These are phyloP conservation scores for Ustilago tritici DNA, from an alignment of 1,284 basidiomycete genomes.

Conservation along the genomic window DNA sequence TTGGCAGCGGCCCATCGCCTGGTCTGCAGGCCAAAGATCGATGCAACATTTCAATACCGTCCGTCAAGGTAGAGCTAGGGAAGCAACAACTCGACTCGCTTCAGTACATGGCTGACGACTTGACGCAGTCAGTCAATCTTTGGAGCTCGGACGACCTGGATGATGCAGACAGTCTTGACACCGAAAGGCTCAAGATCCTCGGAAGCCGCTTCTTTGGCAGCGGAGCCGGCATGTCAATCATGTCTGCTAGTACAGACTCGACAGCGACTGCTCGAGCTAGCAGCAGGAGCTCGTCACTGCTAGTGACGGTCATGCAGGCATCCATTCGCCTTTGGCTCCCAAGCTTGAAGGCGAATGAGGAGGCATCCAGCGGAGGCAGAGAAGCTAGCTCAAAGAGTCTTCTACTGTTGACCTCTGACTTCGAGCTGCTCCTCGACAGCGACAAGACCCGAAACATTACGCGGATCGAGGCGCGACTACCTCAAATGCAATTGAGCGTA, in stretches of 20 bases:
- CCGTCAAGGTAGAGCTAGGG: slow-evolving; percentile 35
- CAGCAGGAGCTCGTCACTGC: slow-evolving; percentile 30
- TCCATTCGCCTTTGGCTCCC: slow-evolving; percentile 42
- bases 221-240: slow-evolving; percentile 43
- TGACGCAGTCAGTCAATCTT: slow-evolving; percentile 43
- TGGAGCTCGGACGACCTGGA: slow-evolving; percentile 33
- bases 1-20: neutral
- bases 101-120: slow-evolving; percentile 59
- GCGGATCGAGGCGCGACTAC: slow-evolving; percentile 29
- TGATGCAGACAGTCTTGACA: slow-evolving; percentile 30
- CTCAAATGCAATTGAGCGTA: slow-evolving; percentile 28
- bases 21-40: slow-evolving; percentile 19
- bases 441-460: slow-evolving; percentile 40
- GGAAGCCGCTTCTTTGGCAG: slow-evolving; percentile 60
- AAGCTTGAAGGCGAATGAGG: neutral
- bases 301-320: slow-evolving; percentile 27
- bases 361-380: neutral
- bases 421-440: slow-evolving; percentile 39
- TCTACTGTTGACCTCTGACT: slow-evolving; percentile 26
- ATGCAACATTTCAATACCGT: slow-evolving; percentile 35
- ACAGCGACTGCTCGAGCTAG: slow-evolving; percentile 31
- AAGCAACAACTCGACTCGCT: slow-evolving; percentile 56
- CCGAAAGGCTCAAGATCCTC: slow-evolving; percentile 52
- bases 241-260: slow-evolving; percentile 53
- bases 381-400: slow-evolving; percentile 26